These are phyloP conservation scores for Plectosphaerella sp. DNA, from an alignment of 2,329 filamentous ascomycete genomes.

Conservation along the genomic window DNA sequence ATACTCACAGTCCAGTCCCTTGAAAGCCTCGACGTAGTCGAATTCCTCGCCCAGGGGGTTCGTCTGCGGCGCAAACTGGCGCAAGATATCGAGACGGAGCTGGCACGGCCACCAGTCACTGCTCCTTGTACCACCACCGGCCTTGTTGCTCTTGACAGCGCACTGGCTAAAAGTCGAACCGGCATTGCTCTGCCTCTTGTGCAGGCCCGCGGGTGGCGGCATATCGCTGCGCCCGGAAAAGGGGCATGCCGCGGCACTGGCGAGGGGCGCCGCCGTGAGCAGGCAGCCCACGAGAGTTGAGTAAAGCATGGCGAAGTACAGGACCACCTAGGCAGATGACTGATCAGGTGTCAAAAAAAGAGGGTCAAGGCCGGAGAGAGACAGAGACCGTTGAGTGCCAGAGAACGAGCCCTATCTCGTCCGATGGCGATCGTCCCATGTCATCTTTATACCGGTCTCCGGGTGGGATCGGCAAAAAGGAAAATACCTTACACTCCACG, in stretches of 20 bases:
- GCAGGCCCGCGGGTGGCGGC: neutral
- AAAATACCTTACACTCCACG: too few relatives aligned
- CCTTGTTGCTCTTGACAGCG: conserved; percentile 29
- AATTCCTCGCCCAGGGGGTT: conserved; percentile 64
- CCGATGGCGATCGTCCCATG: too few relatives aligned
- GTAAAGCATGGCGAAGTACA: neutral
- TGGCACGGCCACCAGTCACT: conserved; percentile 71
- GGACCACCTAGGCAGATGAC: too few relatives aligned
- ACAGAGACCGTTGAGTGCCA: neutral
- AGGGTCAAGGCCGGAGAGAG: neutral
- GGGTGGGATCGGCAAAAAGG: too few relatives aligned
- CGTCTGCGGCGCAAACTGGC: conserved; percentile 60
- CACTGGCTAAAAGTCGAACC: neutral
- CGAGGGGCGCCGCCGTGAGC: neutral
- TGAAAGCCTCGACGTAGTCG: conserved; percentile 69
- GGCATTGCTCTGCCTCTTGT: conserved; percentile 1
- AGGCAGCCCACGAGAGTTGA: conserved; percentile 1
- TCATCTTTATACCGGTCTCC: too few relatives aligned
- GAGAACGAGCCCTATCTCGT: too few relatives aligned
- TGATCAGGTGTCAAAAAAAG: neutral
- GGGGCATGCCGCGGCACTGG: neutral
- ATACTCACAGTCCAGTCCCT: conserved; percentile 60
- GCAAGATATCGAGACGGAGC: conserved; percentile 66
- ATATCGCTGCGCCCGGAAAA: neutral
- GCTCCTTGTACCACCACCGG: conserved; percentile 63